Conservation (phyloP, 495 filamentous ascomycete species). For the Lasiosphaeria hispida region DNA sequence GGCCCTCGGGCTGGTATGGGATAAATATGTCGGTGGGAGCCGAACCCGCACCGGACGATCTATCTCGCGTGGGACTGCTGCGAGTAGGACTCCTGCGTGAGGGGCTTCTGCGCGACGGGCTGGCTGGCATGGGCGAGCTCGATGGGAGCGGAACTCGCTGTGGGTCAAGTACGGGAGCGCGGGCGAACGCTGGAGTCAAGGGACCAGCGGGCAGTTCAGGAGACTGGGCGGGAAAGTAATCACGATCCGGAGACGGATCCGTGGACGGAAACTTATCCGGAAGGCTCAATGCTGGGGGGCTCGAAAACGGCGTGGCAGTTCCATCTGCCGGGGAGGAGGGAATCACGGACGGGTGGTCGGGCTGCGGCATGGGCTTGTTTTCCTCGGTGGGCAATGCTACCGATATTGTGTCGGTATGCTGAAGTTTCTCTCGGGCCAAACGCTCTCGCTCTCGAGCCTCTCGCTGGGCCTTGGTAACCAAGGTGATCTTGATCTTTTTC, state of each 20-base stretch:
- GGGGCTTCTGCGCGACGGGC: not conserved
- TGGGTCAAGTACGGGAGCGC: conserved; percentile 6
- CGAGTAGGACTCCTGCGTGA: conserved; percentile 6
- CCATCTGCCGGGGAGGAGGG: conserved; percentile 7
- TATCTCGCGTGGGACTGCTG: conserved; percentile 21
- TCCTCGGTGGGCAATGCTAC: conserved; percentile 12
- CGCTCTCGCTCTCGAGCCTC: conserved; percentile 49
- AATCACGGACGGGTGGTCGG: conserved; percentile 11
- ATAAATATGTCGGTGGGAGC: conserved; percentile 26
- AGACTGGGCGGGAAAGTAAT: conserved; percentile 7
- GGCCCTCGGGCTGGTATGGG: conserved; percentile 41
- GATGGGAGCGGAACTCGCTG: conserved; percentile 13
- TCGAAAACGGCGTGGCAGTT: not conserved
- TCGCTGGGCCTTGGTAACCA: conserved; percentile 68
- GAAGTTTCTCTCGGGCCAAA: conserved; percentile 28
- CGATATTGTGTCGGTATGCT: conserved; percentile 22
- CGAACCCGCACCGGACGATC: not conserved
- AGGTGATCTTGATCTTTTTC: conserved; percentile 72
- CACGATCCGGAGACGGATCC: not conserved
- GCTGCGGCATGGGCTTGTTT: conserved; percentile 2
- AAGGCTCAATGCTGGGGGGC: not conserved
- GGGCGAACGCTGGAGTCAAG: conserved; percentile 6
- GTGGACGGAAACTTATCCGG: not conserved
- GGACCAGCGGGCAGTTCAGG: conserved; percentile 5
- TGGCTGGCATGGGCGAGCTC: conserved; percentile 8